These are phyloP conservation scores for Nadsonia starkeyi-henricii DNA, from an alignment of 1,139 yeast genomes.

Conservation along the genomic window DNA sequence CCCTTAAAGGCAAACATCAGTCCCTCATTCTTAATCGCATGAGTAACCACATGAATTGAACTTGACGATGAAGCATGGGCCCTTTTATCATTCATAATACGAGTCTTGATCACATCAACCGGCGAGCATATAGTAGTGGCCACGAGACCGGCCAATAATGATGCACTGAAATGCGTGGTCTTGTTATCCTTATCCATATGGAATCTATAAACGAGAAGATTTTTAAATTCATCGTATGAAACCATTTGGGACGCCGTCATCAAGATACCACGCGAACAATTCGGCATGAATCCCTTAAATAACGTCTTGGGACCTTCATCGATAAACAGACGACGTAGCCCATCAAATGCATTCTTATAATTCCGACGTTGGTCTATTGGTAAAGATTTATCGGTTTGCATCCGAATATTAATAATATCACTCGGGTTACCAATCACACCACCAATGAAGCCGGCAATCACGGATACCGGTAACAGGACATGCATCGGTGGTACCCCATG, in stretches of 20 bases:
- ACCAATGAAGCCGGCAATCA: constrained; percentile 73
- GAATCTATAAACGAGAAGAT: constrained; percentile 36
- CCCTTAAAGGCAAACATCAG: constrained; percentile 74
- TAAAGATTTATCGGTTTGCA: constrained; percentile 76
- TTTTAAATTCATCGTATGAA: constrained; percentile 68
- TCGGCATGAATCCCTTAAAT: constrained; percentile 66
- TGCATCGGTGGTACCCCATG: constrained; percentile 27
- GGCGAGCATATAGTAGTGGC: constrained; percentile 90
- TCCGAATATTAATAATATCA: constrained; percentile 75
- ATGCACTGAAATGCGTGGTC: constrained; percentile 64
- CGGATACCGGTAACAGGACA: constrained; percentile 56
- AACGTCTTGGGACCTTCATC: constrained; percentile 51
- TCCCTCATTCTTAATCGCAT: constrained; percentile 58
- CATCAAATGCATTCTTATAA: constrained; percentile 69
- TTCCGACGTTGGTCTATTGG: constrained; percentile 55
- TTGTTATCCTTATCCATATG: constrained; percentile 47
- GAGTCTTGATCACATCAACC: constrained; percentile 79
- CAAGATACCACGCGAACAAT: constrained; percentile 63
- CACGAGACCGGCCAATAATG: constrained; percentile 66
- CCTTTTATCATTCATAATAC: constrained; percentile 60
- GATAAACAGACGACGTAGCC: constrained; percentile 42
- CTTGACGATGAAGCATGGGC: constrained; percentile 23
- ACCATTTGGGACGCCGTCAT: constrained; percentile 92
- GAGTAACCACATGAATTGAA: constrained; percentile 37
- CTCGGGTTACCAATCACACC: constrained; percentile 82